Evolutionary conservation across 2,329 filamentous ascomycete species (phyloP), one percentile per base, ranked within the genome.

Genomic region (Nemania sp.): DNA sequence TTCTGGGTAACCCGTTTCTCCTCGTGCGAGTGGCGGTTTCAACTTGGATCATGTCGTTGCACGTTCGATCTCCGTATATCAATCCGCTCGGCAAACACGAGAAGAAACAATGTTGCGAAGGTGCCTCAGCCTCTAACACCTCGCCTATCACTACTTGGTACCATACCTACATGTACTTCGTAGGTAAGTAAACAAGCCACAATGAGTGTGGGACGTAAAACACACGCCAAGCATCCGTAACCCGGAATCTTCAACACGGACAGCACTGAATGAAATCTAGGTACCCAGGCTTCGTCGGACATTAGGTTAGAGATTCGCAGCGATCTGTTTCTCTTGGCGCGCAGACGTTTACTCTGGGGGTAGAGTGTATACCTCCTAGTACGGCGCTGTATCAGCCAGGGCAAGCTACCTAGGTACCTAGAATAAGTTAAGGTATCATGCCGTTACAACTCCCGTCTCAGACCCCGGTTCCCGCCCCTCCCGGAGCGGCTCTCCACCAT

Each of bases 401-500:
- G 25, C 25, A 29, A 7, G n/a, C n/a, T n/a, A n/a, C n/a, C n/a
- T n/a, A n/a, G n/a, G n/a, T n/a, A n/a, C n/a, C n/a, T n/a, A n/a
- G n/a, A n/a, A n/a, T n/a, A n/a, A n/a, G n/a, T n/a, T n/a, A n/a
- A n/a, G n/a, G n/a, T 35, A 35, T 13, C 7, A 35, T 11, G 35
- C 35, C 13, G 69, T 71, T 67, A 67, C 69, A 72, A 67, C 29
- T 68, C 35, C 48, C 64, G 71, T 73, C 70, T 73, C 71, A 69
- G 46, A 68, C 69, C 71, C 71, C 63, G 63, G 69, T 57, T 63
- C 56, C 57, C 53, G 63, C 54, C 47, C 60, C 55, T 59, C 61
- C 65, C 57, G 65, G 50, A 45, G 34, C 61, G 54, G 57, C 61
- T 55, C 39, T 49, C 9, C 20, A 13, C 61, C 45, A 54, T 63